These are phyloP conservation scores for Ganoderma leucocontextum DNA, from an alignment of 1,284 basidiomycete genomes.

Conservation along the genomic window DNA sequence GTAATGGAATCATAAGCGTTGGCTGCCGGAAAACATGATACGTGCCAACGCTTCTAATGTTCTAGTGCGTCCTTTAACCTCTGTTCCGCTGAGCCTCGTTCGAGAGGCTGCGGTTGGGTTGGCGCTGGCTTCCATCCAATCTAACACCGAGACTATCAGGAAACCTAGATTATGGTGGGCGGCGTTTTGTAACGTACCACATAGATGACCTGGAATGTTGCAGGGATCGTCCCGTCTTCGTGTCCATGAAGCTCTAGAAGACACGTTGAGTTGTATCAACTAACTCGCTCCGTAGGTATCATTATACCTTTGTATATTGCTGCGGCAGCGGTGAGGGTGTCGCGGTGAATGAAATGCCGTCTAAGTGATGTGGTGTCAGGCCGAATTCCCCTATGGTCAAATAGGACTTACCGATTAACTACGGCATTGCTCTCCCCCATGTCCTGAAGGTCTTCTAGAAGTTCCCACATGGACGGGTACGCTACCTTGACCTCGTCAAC, in stretches of 20 bases:
- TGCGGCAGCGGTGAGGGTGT: constrained; percentile 90
- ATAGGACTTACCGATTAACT: constrained; percentile 68
- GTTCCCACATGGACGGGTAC: constrained; percentile 97
- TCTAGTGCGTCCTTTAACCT: constrained; percentile 85
- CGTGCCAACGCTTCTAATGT: constrained; percentile 26
- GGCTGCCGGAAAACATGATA: background rate
- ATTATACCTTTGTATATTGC: constrained; percentile 89
- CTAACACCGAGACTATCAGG: constrained; percentile 49
- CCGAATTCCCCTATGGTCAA: background rate
- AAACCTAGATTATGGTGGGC: background rate
- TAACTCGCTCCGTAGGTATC: constrained; percentile 4
- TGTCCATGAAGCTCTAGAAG: constrained; percentile 82
- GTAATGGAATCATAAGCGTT: background rate
- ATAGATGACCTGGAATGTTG: constrained; percentile 96
- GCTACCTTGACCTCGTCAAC: constrained; percentile 92
- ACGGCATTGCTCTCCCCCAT: constrained; percentile 99
- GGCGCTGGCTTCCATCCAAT: constrained; percentile 98
- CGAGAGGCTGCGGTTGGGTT: constrained; percentile 84
- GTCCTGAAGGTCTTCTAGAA: constrained; percentile 90
- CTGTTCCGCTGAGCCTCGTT: constrained; percentile 84
- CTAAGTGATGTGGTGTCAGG: constrained; percentile 45
- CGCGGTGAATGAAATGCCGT: constrained; percentile 77
- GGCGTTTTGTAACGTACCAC: constrained; percentile 63
- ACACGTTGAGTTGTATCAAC: too few relatives aligned
- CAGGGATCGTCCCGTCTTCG: constrained; percentile 86